Evolutionary conservation across 192 early-diverging fungal species (phyloP).

Genomic region (Anaeromyces robustus): DNA sequence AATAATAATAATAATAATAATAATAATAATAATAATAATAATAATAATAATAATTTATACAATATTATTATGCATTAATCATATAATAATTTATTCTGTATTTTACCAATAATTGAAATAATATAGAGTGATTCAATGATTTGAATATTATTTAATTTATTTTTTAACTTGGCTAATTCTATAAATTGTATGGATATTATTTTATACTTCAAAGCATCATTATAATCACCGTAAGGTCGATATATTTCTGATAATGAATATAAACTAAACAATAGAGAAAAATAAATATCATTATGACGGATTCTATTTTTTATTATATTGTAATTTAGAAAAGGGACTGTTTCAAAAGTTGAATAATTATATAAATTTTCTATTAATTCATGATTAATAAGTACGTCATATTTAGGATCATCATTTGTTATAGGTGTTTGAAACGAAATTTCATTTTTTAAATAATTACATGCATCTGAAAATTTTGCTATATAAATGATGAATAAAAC

Average conservation of each 20-base stretch:
- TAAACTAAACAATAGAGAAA: not conserved
- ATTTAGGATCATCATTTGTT: not conserved
- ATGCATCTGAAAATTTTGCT: too few species aligned
- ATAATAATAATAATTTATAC: too few species aligned
- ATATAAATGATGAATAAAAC: too few species aligned
- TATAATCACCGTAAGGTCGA: not conserved
- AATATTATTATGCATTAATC: too few species aligned
- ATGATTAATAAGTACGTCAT: not conserved
- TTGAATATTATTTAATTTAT: not conserved
- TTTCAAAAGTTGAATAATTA: not conserved
- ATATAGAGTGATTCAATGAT: not conserved
- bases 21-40: too few species aligned
- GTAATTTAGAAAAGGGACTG: not conserved
- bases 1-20: too few species aligned
- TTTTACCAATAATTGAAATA: not conserved
- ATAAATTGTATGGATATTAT: not conserved
- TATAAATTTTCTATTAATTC: not conserved
- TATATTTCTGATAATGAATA: not conserved
- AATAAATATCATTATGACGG: not conserved
- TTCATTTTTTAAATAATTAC: too few species aligned
- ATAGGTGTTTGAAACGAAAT: too few species aligned
- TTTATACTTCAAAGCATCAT: not conserved
- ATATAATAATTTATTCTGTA: too few species aligned
- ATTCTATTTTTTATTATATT: not conserved
- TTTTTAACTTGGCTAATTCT: not conserved